These are phyloP conservation scores for Daedaleopsis nitida DNA, from an alignment of 768 basidiomycete genomes.

Conservation along the genomic window DNA sequence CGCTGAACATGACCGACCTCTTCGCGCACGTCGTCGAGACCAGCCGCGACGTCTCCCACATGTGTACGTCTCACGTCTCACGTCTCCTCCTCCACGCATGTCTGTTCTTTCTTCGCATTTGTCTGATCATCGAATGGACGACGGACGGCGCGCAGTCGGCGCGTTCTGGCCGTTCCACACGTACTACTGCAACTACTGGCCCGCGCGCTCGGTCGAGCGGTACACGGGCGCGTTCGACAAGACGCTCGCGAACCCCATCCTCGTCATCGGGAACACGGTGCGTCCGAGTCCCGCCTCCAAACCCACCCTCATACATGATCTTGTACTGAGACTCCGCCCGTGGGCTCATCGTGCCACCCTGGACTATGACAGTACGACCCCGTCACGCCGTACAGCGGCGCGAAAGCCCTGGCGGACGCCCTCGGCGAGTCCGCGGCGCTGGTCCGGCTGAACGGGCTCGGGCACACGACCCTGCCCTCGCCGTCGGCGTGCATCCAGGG, in stretches of 20 bases:
- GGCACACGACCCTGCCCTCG: not conserved
- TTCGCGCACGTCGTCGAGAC: not conserved
- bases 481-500: constrained; percentile 2
- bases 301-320: not conserved
- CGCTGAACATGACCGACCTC: not conserved
- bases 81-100: no score
- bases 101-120: no score
- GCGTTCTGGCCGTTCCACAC: not conserved
- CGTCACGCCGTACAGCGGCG: not conserved
- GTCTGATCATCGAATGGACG: no score
- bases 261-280: constrained; percentile 14
- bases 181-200: no score
- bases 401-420: not conserved
- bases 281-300: not conserved
- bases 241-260: constrained; percentile 13
- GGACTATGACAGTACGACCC: constrained; percentile 1
- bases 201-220: no score
- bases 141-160: not conserved
- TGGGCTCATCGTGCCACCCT: no score
- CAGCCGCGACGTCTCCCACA: not conserved
- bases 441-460: not conserved
- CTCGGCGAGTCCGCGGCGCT: not conserved
- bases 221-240: constrained; percentile 19
- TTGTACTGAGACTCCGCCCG: not conserved
- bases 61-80: not conserved